Evolutionary conservation across 1,284 basidiomycete genomes (phyloP).

Genomic region (Cystobasidiaceae sp.): DNA sequence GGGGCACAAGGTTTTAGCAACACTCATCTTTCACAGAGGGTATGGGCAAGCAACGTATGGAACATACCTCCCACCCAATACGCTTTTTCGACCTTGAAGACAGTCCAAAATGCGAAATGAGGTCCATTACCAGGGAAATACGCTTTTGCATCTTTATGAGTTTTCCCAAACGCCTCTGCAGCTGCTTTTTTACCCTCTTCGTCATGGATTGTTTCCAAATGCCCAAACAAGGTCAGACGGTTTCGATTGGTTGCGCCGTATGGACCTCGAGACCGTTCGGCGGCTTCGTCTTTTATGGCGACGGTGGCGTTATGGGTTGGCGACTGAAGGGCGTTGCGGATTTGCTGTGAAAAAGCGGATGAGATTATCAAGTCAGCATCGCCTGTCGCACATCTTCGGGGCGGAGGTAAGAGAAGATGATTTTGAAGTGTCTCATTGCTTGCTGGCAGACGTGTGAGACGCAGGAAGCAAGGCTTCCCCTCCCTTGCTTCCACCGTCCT

Average conservation of each 20-base stretch:
- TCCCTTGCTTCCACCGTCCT: too few relatives aligned
- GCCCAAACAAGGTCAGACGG: conserved; percentile 15
- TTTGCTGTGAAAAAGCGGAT: too few relatives aligned
- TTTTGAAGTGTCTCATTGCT: too few relatives aligned
- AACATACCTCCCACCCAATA: conserved; percentile 30
- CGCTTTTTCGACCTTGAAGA: conserved; percentile 12
- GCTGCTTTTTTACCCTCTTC: conserved; percentile 5
- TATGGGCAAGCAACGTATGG: neutral
- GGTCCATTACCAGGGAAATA: conserved; percentile 28
- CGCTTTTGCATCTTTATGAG: conserved; percentile 20
- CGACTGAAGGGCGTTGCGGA: conserved; percentile 10
- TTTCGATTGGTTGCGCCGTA: conserved; percentile 26
- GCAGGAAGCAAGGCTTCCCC: too few relatives aligned
- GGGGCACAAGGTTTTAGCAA: neutral
- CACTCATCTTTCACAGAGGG: neutral
- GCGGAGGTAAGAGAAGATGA: too few relatives aligned
- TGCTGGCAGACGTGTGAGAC: too few relatives aligned
- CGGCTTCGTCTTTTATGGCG: conserved; percentile 15
- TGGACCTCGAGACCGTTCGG: conserved; percentile 8
- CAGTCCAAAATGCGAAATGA: conserved; percentile 24
- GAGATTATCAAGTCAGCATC: too few relatives aligned
- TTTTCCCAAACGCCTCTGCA: conserved; percentile 4
- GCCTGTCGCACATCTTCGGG: too few relatives aligned
- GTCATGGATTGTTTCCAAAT: conserved; percentile 5
- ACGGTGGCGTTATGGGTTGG: conserved; percentile 12